Evolutionary conservation across 2,329 filamentous ascomycete genomes (phyloP).

Genomic region (Trichocomaceae sp.): DNA sequence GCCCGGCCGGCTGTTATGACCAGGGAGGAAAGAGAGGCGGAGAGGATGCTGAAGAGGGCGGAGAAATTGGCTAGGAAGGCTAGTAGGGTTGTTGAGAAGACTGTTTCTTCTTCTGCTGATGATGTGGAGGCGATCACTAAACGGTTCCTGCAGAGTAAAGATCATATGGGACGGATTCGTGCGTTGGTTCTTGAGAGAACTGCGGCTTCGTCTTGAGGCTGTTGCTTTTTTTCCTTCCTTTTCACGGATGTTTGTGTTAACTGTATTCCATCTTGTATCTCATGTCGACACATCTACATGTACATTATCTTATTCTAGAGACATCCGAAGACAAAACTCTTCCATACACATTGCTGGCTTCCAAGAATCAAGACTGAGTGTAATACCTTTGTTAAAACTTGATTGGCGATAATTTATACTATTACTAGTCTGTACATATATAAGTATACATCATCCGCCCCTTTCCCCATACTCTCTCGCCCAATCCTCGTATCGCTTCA

Average conservation of each 20-base stretch:
- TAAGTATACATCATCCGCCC: conserved; percentile 55
- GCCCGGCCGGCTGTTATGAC: conserved; percentile 33
- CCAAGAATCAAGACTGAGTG: no score
- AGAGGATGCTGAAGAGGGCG: conserved; percentile 25
- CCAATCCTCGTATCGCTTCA: conserved; percentile 92
- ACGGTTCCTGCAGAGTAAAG: conserved; percentile 14
- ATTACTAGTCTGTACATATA: not conserved
- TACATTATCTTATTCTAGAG: conserved; percentile 3
- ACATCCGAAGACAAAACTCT: no score
- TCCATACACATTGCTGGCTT: not conserved
- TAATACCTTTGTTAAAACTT: not conserved
- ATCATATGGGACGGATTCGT: conserved; percentile 24
- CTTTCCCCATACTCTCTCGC: conserved; percentile 87
- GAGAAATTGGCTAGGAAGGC: conserved; percentile 29
- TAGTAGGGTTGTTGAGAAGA: conserved; percentile 18
- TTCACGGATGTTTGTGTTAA: not conserved
- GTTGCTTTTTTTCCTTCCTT: no score
- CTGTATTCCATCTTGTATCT: not conserved
- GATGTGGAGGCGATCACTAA: conserved; percentile 19
- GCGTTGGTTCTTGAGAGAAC: conserved; percentile 26
- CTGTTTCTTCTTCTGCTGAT: conserved; percentile 14
- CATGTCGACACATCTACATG: not conserved
- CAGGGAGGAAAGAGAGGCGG: conserved; percentile 28
- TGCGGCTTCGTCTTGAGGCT: not conserved
- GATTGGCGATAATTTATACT: not conserved